Evolutionary conservation across 2,329 filamentous ascomycete species (phyloP).

Genomic region (Paramyrothecium roridum): DNA sequence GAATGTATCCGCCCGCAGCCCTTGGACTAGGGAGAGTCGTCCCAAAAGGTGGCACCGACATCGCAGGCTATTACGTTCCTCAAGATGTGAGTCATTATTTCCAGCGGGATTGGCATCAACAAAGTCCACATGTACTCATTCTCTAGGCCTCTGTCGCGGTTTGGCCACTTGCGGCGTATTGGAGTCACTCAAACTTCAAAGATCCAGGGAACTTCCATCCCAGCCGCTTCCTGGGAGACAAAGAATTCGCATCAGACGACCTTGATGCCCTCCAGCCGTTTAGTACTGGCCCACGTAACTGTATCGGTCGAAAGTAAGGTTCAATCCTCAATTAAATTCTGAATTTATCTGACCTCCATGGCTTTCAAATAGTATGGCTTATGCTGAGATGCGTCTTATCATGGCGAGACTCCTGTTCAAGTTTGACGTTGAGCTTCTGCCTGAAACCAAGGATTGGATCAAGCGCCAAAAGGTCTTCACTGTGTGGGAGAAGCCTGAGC

Average conservation of each 20-base stretch:
- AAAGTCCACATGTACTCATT: no score
- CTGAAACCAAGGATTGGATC: not conserved
- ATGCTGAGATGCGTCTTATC: constrained; percentile 1
- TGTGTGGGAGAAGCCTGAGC: not conserved
- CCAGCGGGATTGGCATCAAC: no score
- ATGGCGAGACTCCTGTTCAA: not conserved
- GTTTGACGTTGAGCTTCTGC: not conserved
- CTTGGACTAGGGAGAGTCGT: not conserved
- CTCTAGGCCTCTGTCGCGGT: no score
- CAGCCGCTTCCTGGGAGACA: constrained; percentile 14
- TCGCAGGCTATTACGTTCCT: no score
- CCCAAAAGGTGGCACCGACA: no score
- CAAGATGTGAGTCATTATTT: no score
- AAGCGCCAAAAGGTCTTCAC: not conserved
- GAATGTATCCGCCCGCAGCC: not conserved
- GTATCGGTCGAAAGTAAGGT: constrained; percentile 31
- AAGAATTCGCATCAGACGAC: constrained; percentile 32
- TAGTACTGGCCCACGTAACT: constrained; percentile 43
- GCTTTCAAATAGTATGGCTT: not conserved
- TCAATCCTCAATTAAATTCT: not conserved
- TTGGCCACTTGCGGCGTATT: no score
- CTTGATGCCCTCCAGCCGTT: constrained; percentile 43
- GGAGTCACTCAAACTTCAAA: no score
- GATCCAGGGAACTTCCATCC: constrained; percentile 9
- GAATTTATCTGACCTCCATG: not conserved